phyloP scores from a whole-genome alignment of 2,329 filamentous ascomycete genomes.

The Penicillium sp. region DNA sequence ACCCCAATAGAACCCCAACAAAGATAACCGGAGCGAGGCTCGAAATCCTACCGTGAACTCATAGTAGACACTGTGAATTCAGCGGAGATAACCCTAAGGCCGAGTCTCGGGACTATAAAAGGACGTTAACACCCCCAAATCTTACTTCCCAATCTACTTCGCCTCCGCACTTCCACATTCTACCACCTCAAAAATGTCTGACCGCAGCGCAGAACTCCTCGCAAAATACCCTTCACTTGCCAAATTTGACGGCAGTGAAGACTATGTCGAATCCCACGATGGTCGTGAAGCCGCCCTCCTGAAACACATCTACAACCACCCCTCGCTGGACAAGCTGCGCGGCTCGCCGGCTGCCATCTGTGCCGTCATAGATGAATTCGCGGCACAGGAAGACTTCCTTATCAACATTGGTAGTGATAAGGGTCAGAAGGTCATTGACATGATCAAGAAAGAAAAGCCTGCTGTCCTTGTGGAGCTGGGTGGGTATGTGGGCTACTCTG shows the following conservation, averaged over 20 bases:
- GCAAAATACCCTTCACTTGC: slow-evolving; percentile 6
- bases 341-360: slow-evolving; percentile 8
- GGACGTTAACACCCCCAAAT: background rate
- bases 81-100: background rate
- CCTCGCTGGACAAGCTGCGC: slow-evolving; percentile 8
- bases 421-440: slow-evolving; percentile 1
- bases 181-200: background rate
- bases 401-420: slow-evolving; percentile 16
- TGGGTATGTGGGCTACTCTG: slow-evolving; percentile 14
- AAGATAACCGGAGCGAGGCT: background rate
- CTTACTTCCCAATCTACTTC: background rate
- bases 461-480: slow-evolving; percentile 11
- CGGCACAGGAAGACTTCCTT: slow-evolving; percentile 10
- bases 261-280: slow-evolving; percentile 13
- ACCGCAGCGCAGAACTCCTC: background rate
- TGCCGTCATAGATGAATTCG: slow-evolving; percentile 14
- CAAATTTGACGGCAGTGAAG: background rate
- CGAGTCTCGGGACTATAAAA: background rate
- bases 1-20: background rate
- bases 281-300: slow-evolving; percentile 13
- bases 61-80: background rate
- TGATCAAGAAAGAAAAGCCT: slow-evolving; percentile 9
- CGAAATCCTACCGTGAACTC: background rate
- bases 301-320: slow-evolving; percentile 10
- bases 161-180: background rate